These are phyloP conservation scores for Penicillium crustosum DNA, from an alignment of 2,329 filamentous ascomycete species.

Conservation along the genomic window DNA sequence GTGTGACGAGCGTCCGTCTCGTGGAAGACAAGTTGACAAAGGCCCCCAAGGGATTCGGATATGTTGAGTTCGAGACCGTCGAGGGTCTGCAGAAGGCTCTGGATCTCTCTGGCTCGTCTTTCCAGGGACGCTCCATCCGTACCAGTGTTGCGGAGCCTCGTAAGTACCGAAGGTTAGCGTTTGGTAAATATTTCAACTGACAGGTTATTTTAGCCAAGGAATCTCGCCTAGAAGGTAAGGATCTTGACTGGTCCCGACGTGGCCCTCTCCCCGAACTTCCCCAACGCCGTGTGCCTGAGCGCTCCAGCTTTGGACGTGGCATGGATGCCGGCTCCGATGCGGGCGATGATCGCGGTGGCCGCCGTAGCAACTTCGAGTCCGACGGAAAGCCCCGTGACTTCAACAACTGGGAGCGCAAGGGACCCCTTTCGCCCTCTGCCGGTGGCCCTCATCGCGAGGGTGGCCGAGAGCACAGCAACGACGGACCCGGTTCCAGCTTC, in stretches of 20 bases:
- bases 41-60: slow-evolving; percentile 96
- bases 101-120: slow-evolving; percentile 73
- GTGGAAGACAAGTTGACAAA: slow-evolving; percentile 94
- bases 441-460: slow-evolving; percentile 53
- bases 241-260: slow-evolving; percentile 91
- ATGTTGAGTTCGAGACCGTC: slow-evolving; percentile 85
- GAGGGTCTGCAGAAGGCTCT: slow-evolving; percentile 92
- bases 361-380: slow-evolving; percentile 65
- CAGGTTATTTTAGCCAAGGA: slow-evolving; percentile 69
- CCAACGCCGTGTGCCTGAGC: slow-evolving; percentile 55
- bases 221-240: slow-evolving; percentile 69
- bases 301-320: slow-evolving; percentile 56
- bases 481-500: slow-evolving; percentile 60
- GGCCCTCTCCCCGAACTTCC: slow-evolving; percentile 79
- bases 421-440: slow-evolving; percentile 75
- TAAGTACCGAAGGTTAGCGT: slow-evolving; percentile 47
- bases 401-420: slow-evolving; percentile 91
- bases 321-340: slow-evolving; percentile 56
- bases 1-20: slow-evolving; percentile 87
- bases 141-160: slow-evolving; percentile 97
- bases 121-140: slow-evolving; percentile 85
- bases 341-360: slow-evolving; percentile 63
- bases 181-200: slow-evolving; percentile 33
- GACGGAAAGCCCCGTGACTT: slow-evolving; percentile 80
- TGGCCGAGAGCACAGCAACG: slow-evolving; percentile 59